Conservation (phyloP, 2,329 filamentous ascomycete species). For the Cladophialophora chaetospira region DNA sequence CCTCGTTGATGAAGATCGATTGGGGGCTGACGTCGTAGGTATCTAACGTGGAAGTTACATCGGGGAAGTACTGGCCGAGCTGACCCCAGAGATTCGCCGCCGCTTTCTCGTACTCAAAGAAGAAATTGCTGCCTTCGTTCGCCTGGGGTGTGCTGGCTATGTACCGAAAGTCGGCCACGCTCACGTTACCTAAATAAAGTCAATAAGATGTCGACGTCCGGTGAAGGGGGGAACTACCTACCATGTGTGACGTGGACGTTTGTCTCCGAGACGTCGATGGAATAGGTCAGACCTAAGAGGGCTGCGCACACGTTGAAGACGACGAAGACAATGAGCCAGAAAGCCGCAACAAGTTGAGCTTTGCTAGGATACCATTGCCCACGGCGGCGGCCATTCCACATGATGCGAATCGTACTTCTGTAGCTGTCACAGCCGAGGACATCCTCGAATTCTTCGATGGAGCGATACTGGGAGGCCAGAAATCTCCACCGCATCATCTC, state of each 20-base stretch:
- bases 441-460: conserved; percentile 22
- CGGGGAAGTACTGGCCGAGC: conserved; percentile 22
- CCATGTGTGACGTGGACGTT: conserved; percentile 1
- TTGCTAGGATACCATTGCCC: conserved; percentile 17
- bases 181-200: conserved; percentile 8
- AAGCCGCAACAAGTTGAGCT: conserved; percentile 15
- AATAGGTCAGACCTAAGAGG: conserved; percentile 27
- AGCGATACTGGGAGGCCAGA: conserved; percentile 23
- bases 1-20: conserved; percentile 50
- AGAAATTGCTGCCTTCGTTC: conserved; percentile 6
- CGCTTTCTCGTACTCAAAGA: conserved; percentile 4
- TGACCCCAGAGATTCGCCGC: conserved; percentile 25
- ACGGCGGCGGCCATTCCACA: conserved; percentile 11
- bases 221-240: too few species aligned
- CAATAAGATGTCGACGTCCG: too few species aligned
- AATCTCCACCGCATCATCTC: conserved; percentile 29
- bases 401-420: conserved; percentile 14
- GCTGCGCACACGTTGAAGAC: conserved; percentile 23
- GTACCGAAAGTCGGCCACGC: conserved; percentile 17
- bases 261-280: conserved; percentile 23
- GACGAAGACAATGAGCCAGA: conserved; percentile 24
- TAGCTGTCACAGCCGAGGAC: conserved; percentile 23
- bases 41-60: too few species aligned
- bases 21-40: too few species aligned
- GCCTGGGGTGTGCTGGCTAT: conserved; percentile 4